These are phyloP conservation scores for Guyanaporus albipodus DNA, from an alignment of 768 basidiomycete species.

Conservation along the genomic window DNA sequence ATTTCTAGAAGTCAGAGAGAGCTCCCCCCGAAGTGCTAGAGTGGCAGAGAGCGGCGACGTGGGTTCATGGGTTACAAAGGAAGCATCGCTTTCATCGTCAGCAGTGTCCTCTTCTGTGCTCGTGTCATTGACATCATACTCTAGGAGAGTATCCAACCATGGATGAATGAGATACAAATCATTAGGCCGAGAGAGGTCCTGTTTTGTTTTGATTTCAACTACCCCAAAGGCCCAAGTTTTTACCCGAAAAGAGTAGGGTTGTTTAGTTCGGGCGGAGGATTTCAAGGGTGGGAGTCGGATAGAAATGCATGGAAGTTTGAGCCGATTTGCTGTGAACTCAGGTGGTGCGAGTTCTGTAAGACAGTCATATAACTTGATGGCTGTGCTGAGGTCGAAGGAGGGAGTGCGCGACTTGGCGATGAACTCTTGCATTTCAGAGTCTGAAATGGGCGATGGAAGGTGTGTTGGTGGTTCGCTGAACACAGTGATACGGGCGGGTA, in stretches of 20 bases:
- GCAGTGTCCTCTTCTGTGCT: neutral
- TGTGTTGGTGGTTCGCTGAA: neutral
- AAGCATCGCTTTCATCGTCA: neutral
- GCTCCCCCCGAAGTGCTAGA: too few species aligned
- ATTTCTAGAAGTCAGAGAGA: too few species aligned
- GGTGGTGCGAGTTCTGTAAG: neutral
- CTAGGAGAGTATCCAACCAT: slow-evolving; percentile 1
- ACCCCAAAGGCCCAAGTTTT: neutral
- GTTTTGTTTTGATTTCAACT: neutral
- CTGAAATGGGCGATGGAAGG: neutral
- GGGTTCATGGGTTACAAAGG: too few species aligned
- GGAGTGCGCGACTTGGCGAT: neutral
- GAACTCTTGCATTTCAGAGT: neutral
- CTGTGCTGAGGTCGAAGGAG: neutral
- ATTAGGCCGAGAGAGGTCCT: neutral
- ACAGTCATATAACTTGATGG: neutral
- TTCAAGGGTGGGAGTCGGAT: neutral
- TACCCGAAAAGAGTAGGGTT: neutral
- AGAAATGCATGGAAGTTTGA: neutral
- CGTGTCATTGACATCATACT: neutral
- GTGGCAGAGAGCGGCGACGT: too few species aligned
- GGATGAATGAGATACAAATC: slow-evolving; percentile 2
- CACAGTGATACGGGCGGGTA: neutral
- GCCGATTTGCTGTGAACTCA: neutral
- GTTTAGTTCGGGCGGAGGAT: neutral